phyloP scores from a whole-genome alignment of 768 basidiomycete genomes.

The Harrya chromipes region DNA sequence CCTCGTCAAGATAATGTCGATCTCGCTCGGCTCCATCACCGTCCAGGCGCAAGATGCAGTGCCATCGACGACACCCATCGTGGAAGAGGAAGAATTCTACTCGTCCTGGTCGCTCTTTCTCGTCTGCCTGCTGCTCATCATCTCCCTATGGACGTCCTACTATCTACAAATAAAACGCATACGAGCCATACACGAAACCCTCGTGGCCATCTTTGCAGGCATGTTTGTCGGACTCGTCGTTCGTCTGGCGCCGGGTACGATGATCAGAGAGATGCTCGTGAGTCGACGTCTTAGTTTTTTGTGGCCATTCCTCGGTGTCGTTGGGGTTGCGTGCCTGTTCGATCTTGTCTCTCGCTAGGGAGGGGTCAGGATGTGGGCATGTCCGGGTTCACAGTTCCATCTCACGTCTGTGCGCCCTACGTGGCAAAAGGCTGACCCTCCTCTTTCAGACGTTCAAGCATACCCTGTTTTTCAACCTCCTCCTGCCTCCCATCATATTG shows the following conservation, averaged over 20 bases:
- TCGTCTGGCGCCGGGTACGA: constrained; percentile 84
- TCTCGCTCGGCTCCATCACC: constrained; percentile 37
- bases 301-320: too few relatives aligned
- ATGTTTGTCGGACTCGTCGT: constrained; percentile 95
- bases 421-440: constrained; percentile 11
- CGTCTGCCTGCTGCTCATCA: constrained; percentile 86
- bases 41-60: constrained; percentile 22
- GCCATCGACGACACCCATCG: constrained; percentile 37
- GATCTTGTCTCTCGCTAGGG: too few relatives aligned
- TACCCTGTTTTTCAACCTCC: constrained; percentile 95
- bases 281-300: constrained; percentile 32
- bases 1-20: constrained; percentile 32
- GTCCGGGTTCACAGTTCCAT: neutral
- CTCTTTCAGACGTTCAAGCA: constrained; percentile 82
- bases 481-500: constrained; percentile 97
- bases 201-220: constrained; percentile 92
- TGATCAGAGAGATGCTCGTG: constrained; percentile 98
- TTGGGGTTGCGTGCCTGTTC: too few relatives aligned
- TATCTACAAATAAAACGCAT: constrained; percentile 97
- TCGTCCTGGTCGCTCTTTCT: constrained; percentile 94
- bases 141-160: constrained; percentile 95
- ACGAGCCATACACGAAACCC: constrained; percentile 91
- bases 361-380: too few relatives aligned
- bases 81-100: constrained; percentile 85
- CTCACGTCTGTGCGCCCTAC: neutral